Base-by-base conservation (phyloP, 2,329 filamentous ascomycete species). In the Diaporthe amygdali region DNA sequence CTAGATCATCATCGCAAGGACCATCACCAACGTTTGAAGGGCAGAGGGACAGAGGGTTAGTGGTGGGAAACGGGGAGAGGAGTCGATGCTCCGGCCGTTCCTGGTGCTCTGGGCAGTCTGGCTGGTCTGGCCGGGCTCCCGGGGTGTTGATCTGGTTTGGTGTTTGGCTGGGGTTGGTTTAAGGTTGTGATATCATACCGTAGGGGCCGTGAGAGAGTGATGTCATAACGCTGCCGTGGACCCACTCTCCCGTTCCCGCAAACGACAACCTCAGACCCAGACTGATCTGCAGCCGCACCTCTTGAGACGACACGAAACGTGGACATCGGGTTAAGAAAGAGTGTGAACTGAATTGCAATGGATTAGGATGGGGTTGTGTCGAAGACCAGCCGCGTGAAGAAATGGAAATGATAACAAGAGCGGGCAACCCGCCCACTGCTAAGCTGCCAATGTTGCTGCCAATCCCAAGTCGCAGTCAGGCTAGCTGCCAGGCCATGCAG, bases 161-260 rank as follows among this genome's bases (percentile, higher is more conserved):
- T 44, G 59, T 47, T 63, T 47, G 41, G 59, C 41, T 47, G n/a
- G n/a, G n/a, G n/a, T n/a, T n/a, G n/a, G n/a, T n/a, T n/a, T n/a
- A n/a, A n/a, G n/a, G n/a, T 63, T 47, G 59, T 63, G 59, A 63
- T 63, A 34, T 63, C 41, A 63, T 63, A 47, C 59, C 59, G 59
- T 63, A 17, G 20, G 30, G 59, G 9, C 59, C 59, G 41, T 25
- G 17, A 63, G 59, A 47, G 59, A 14, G 41, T 63, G 59, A 63
- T 47, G 59, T 63, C 59, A 63, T 63, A 34, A 47, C 20, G 27
- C 59, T 34, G 59, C 41, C 41, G 59, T 34, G 59, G 59, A 47
- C 41, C 59, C 59, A 63, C 41, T 5, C 14, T 17, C 41, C 59
- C 59, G 7, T 63, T 47, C 41, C 59, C 59, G 59, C 41, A 47